These are phyloP conservation scores for Polytrichum commune DNA, from an alignment of 225 moss, liverwort and hornwort genomes.

Conservation along the genomic window DNA sequence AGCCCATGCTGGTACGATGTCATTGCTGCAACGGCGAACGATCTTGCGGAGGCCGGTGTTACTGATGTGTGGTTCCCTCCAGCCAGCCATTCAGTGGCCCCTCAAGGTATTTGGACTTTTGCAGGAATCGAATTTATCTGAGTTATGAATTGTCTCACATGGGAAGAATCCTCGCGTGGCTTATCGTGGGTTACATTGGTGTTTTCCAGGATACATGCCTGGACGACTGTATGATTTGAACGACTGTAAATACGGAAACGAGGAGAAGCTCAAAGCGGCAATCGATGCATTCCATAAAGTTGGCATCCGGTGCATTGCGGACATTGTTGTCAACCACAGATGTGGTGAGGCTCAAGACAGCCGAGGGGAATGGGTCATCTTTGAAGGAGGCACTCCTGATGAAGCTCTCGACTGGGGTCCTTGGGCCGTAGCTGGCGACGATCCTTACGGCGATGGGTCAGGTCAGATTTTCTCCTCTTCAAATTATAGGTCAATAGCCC, in stretches of 20 bases:
- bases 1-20: slow-evolving; percentile 67
- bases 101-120: slow-evolving; percentile 42
- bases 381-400: slow-evolving; percentile 82
- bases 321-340: slow-evolving; percentile 80
- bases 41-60: slow-evolving; percentile 62
- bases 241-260: slow-evolving; percentile 71
- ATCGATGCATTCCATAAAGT: slow-evolving; percentile 51
- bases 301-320: slow-evolving; percentile 67
- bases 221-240: slow-evolving; percentile 81
- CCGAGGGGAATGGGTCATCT: slow-evolving; percentile 77
- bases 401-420: slow-evolving; percentile 89
- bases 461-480: slow-evolving; percentile 19
- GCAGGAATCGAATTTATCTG: background rate
- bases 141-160: too few relatives aligned
- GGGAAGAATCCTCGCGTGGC: background rate
- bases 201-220: slow-evolving; percentile 75
- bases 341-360: slow-evolving; percentile 62
- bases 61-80: slow-evolving; percentile 87
- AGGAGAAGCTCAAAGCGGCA: slow-evolving; percentile 59
- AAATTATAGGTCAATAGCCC: background rate
- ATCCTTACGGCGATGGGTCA: slow-evolving; percentile 60
- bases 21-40: slow-evolving; percentile 43
- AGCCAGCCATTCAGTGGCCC: slow-evolving; percentile 72
- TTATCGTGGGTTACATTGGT: slow-evolving; percentile 11
- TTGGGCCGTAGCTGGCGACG: slow-evolving; percentile 72